Evolutionary conservation across 2,329 filamentous ascomycete genomes (phyloP).

Genomic region (Orbilia ellipsospora): DNA sequence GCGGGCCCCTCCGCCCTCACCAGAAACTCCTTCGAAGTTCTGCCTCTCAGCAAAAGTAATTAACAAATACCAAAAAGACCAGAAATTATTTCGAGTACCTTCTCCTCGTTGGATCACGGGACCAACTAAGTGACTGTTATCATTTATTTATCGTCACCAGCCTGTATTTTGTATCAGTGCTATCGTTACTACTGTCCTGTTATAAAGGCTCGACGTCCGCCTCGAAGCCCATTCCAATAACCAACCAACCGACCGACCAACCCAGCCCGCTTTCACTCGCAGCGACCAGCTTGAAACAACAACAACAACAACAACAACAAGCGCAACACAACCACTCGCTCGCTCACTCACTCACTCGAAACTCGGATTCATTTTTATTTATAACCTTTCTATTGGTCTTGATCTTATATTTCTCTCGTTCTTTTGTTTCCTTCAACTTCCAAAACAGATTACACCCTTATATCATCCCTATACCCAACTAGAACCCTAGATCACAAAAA

Average conservation of each 20-base stretch:
- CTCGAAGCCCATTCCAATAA: background rate
- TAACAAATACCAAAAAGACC: no score
- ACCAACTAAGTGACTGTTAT: no score
- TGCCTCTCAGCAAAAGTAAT: background rate
- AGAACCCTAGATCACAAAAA: background rate
- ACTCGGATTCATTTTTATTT: no score
- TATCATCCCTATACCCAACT: background rate
- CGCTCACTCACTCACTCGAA: no score
- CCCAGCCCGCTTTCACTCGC: slow-evolving; percentile 1
- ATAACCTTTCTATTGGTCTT: no score
- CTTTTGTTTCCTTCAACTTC: background rate
- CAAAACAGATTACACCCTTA: background rate
- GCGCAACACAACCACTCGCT: no score
- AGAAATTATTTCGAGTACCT: slow-evolving; percentile 17
- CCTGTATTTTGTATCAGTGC: background rate
- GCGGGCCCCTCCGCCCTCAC: slow-evolving; percentile 29
- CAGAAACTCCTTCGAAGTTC: background rate
- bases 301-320: background rate
- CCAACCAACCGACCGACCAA: background rate
- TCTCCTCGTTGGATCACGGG: slow-evolving; percentile 9
- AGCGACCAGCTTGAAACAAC: background rate
- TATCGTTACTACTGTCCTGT: background rate
- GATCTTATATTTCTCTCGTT: no score
- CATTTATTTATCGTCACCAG: background rate
- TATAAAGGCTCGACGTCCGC: background rate